These are phyloP conservation scores for Pichia californica DNA, from an alignment of 805 yeast genomes.

Conservation along the genomic window DNA sequence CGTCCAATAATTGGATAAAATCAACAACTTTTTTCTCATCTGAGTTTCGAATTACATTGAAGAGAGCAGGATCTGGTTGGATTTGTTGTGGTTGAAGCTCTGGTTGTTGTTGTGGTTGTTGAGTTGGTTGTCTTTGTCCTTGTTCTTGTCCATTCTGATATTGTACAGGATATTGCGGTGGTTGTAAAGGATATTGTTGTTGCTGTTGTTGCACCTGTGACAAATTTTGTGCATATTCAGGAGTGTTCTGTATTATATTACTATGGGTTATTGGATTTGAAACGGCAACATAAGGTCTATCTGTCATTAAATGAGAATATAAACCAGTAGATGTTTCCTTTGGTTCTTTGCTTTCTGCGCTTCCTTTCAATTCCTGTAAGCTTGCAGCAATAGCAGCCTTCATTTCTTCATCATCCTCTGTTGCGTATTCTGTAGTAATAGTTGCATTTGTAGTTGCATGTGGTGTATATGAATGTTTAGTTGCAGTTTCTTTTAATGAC, in stretches of 20 bases:
- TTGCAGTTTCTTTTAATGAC: constrained; percentile 54
- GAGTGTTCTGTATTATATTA: not conserved
- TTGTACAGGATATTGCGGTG: not conserved
- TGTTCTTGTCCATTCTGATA: not conserved
- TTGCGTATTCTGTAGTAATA: constrained; percentile 30
- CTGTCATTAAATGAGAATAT: constrained; percentile 23
- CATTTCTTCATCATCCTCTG: constrained; percentile 82
- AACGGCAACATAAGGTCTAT: too few relatives aligned
- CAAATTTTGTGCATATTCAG: not conserved
- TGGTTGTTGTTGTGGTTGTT: not conserved
- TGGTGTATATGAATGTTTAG: constrained; percentile 7
- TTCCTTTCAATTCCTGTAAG: constrained; percentile 56
- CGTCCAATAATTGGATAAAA: constrained; percentile 62
- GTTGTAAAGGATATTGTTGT: not conserved
- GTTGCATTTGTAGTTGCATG: not conserved
- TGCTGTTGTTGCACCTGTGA: not conserved
- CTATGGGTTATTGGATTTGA: too few relatives aligned
- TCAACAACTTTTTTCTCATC: constrained; percentile 68
- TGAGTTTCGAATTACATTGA: constrained; percentile 37
- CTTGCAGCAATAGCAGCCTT: constrained; percentile 94
- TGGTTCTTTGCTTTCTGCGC: constrained; percentile 3
- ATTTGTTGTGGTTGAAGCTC: not conserved
- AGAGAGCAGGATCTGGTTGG: not conserved
- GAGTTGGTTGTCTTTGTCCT: not conserved
- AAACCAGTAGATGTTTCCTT: constrained; percentile 17